phyloP scores from a whole-genome alignment of 305 asterid species.

The Euphrasia arctica region DNA sequence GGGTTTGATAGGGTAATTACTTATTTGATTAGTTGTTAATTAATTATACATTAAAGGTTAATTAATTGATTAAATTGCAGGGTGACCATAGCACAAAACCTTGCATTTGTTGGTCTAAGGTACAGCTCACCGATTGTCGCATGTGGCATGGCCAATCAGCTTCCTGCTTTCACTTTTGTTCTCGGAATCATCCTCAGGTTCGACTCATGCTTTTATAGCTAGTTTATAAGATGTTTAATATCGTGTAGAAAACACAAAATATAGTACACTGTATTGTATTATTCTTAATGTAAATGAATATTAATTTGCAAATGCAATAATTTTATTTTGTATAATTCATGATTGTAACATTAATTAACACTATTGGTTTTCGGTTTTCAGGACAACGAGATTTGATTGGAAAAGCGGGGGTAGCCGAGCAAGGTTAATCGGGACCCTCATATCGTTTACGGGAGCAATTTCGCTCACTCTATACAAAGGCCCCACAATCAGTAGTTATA shows the following conservation, averaged over 20 bases:
- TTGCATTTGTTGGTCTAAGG: constrained; percentile 68
- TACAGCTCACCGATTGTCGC: constrained; percentile 85
- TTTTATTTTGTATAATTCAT: background rate
- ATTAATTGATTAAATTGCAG: constrained; percentile 32
- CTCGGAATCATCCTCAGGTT: constrained; percentile 59
- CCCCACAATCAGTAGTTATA: constrained; percentile 37
- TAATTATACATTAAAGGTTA: background rate
- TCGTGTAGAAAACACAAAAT: too few species aligned
- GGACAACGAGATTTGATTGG: constrained; percentile 51
- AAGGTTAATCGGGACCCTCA: constrained; percentile 52
- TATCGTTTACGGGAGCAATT: constrained; percentile 55
- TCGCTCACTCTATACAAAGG: constrained; percentile 57
- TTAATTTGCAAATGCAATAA: too few species aligned
- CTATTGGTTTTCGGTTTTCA: constrained; percentile 17
- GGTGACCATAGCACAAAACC: constrained; percentile 66
- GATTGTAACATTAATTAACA: background rate
- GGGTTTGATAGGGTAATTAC: constrained; percentile 57
- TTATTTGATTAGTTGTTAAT: background rate
- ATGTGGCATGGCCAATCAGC: constrained; percentile 62
- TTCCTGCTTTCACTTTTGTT: constrained; percentile 67
- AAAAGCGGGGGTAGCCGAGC: constrained; percentile 44
- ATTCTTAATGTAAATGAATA: too few species aligned
- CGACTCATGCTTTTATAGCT: too few species aligned
- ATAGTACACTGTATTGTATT: too few species aligned
- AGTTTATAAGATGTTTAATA: too few species aligned